Evolutionary conservation across 2,329 filamentous ascomycete genomes (phyloP).

Genomic region (Gliomastix tumulicola): DNA sequence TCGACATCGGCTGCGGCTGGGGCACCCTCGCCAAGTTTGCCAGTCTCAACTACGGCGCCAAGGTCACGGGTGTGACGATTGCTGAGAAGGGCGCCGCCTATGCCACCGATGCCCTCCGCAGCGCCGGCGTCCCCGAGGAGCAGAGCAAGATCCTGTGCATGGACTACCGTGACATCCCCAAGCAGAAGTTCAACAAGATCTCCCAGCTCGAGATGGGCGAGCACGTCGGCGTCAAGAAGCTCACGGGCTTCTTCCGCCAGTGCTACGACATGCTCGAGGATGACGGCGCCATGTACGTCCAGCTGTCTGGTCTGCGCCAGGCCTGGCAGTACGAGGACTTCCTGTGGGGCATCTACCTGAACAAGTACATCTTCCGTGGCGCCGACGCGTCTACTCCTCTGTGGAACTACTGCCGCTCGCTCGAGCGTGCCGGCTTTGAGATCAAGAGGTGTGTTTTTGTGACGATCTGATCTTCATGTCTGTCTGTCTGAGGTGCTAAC

Average conservation of each 20-base stretch:
- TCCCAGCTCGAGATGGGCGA: constrained; percentile 98
- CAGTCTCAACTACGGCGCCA: constrained; percentile 82
- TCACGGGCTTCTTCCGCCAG: constrained; percentile 74
- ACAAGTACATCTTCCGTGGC: constrained; percentile 98
- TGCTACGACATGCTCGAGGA: constrained; percentile 95
- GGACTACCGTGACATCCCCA: constrained; percentile 91
- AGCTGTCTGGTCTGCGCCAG: constrained; percentile 90
- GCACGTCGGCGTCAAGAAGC: constrained; percentile 92
- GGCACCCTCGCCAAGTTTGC: constrained; percentile 93
- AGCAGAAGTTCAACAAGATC: constrained; percentile 76
- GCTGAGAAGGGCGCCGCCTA: constrained; percentile 94
- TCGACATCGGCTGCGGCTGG: constrained; percentile 98
- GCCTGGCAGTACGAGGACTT: constrained; percentile 97
- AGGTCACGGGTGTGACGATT: constrained; percentile 84
- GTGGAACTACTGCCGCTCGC: constrained; percentile 74
- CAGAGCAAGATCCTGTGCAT: constrained; percentile 92
- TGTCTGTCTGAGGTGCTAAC: background rate
- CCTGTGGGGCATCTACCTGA: constrained; percentile 98
- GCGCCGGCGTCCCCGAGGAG: constrained; percentile 72
- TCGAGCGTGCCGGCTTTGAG: constrained; percentile 68
- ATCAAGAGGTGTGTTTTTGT: constrained; percentile 57
- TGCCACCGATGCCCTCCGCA: constrained; percentile 86
- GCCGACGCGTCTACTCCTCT: constrained; percentile 93
- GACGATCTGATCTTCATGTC: background rate
- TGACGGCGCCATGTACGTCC: constrained; percentile 91